phyloP scores from a whole-genome alignment of 1,284 basidiomycete genomes.

The Ceratobasidium sp. region DNA sequence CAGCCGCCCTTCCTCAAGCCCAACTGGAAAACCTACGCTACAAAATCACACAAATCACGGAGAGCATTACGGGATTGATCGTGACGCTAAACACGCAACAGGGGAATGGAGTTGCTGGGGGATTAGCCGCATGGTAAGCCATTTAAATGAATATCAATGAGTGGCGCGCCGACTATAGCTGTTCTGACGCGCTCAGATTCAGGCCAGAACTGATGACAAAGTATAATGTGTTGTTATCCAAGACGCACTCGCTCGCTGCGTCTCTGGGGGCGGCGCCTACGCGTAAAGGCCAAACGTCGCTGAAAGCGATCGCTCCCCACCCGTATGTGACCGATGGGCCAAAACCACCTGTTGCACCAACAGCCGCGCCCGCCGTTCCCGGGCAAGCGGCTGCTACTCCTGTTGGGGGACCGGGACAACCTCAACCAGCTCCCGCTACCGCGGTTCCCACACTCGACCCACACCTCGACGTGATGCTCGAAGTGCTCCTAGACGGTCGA shows the following conservation, averaged over 20 bases:
- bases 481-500: slow-evolving; percentile 31
- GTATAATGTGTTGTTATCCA: slow-evolving; percentile 33
- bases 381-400: neutral
- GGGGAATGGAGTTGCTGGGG: neutral
- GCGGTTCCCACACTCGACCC: slow-evolving; percentile 10
- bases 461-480: slow-evolving; percentile 29
- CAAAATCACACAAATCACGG: slow-evolving; percentile 36
- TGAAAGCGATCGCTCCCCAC: slow-evolving; percentile 19
- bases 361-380: neutral
- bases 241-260: slow-evolving; percentile 29
- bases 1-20: slow-evolving; percentile 14
- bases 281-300: slow-evolving; percentile 19
- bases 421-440: neutral
- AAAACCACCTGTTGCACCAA: neutral
- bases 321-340: slow-evolving; percentile 11
- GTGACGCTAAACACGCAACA: slow-evolving; percentile 24
- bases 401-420: neutral
- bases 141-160: neutral
- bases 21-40: slow-evolving; percentile 41
- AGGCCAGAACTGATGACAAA: slow-evolving; percentile 41
- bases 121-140: slow-evolving; percentile 14
- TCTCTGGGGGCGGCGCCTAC: slow-evolving; percentile 21
- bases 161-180: too few species aligned
- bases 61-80: slow-evolving; percentile 17
- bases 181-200: neutral